Evolutionary conservation across 495 filamentous ascomycete species (phyloP).

Genomic region (Cairneyella variabilis): DNA sequence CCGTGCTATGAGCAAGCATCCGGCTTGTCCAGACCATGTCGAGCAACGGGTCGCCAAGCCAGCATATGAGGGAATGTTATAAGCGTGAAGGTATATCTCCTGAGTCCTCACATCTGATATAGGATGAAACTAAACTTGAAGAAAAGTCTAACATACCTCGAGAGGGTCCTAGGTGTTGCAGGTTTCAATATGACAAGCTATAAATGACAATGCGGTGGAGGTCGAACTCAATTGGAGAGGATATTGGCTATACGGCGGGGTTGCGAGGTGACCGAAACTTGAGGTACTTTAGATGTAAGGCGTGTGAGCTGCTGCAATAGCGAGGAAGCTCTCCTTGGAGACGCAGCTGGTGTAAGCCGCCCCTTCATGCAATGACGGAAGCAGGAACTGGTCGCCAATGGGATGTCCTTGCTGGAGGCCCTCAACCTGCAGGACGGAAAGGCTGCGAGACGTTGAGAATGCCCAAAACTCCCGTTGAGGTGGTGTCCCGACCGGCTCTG

Average conservation of each 20-base stretch:
- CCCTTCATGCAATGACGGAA: constrained; percentile 19
- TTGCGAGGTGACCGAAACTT: background rate
- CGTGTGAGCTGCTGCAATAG: constrained; percentile 1
- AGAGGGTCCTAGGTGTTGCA: background rate
- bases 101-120: no score
- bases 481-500: no score
- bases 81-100: no score
- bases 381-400: constrained; percentile 15
- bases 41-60: no score
- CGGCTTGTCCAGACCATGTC: background rate
- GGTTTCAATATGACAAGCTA: constrained; percentile 13
- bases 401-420: background rate
- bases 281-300: background rate
- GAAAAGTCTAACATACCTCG: constrained; percentile 6
- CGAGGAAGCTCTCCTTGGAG: constrained; percentile 14
- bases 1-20: background rate
- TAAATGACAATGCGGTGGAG: constrained; percentile 5
- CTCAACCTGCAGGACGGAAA: background rate
- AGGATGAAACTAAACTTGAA: background rate
- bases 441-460: background rate
- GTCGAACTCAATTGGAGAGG: constrained; percentile 5
- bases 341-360: constrained; percentile 12
- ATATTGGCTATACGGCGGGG: background rate
- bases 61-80: background rate
- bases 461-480: background rate